Evolutionary conservation across 352 stramenopile genomes (phyloP).

Genomic region (Pythium dissotocum): DNA sequence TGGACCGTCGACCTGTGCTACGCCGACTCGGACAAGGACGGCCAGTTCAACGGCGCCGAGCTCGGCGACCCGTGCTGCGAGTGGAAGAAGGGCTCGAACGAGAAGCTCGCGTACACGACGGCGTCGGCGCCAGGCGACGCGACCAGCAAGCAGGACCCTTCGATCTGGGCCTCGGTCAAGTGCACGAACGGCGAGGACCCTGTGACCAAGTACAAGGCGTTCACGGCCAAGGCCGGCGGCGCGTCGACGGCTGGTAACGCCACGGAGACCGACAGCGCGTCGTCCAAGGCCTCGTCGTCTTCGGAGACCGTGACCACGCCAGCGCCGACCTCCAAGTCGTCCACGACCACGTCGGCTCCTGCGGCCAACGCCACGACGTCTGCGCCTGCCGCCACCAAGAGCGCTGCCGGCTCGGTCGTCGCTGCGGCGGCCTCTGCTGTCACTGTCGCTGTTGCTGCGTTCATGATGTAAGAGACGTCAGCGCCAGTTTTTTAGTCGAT

Average conservation of each 20-base stretch:
- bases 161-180: constrained; percentile 28
- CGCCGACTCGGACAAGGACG: constrained; percentile 24
- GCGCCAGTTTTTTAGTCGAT: neutral
- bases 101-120: constrained; percentile 30
- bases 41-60: constrained; percentile 58
- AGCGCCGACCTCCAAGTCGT: neutral
- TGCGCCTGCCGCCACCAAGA: constrained; percentile 7
- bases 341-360: neutral
- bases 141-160: constrained; percentile 29
- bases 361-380: constrained; percentile 3
- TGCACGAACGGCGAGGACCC: constrained; percentile 27
- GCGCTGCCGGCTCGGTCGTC: constrained; percentile 7
- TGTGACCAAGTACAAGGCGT: constrained; percentile 30
- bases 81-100: constrained; percentile 29
- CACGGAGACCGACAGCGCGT: neutral
- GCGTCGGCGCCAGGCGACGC: constrained; percentile 29
- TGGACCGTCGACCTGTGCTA: constrained; percentile 47
- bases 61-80: constrained; percentile 58
- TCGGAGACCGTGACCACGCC: constrained; percentile 1
- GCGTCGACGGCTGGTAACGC: neutral
- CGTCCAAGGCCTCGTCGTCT: neutral
- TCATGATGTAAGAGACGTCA: constrained; percentile 12
- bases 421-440: constrained; percentile 14
- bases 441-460: constrained; percentile 10
- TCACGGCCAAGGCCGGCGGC: constrained; percentile 8